Evolutionary conservation across 2,329 filamentous ascomycete genomes (phyloP), one percentile per base, ranked within the genome.

Genomic region (Cordyceps javanica): DNA sequence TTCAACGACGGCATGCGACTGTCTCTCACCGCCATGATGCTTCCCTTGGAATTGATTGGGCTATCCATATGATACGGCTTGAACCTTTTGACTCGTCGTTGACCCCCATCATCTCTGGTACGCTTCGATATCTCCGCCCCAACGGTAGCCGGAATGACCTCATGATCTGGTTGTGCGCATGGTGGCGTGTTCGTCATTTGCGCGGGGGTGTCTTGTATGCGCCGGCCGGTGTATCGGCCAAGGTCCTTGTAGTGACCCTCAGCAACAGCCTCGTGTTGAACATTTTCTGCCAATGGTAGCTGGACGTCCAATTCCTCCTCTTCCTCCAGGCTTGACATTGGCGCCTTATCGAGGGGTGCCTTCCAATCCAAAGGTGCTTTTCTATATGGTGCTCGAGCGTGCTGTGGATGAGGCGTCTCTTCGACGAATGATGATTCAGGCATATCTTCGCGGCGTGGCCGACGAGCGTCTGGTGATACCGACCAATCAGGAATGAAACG

Each of bases 251-350:
- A 25, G 16, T n/a, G 38, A 25, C 14, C 9, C 16, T 44, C 32
- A 9, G 10, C 4, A 4, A 39, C 28, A 26, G 26, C 44, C 28
- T 51, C 23, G 2, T 42, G 13, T 36, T 28, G 25, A 26, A 50
- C 54, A 38, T 61, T 56, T 14, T 66, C 64, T 7, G 66, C 68
- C 38, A 66, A 66, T 2, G 72, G 71, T 5, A 73, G 60, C 36
- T 68, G 66, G 48, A 69, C 66, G 48, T 75, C 73, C n/a, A 73
- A 58, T 9, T 73, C 71, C 14, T 74, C 70, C 23, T 74, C 72
- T 9, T 66, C 60, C 21, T 54, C 32, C 21, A 23, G 39, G 41
- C 55, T 57, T 25, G 46, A 50, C 25, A 26, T n/a, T 30, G 6
- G 26, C 25, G 8, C 5, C 16, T 10, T 3, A 8, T 8, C 7